Evolutionary conservation across 2,329 filamentous ascomycete species (phyloP), one percentile per base, ranked within the genome.

Genomic region (Drechslerella stenobrocha): DNA sequence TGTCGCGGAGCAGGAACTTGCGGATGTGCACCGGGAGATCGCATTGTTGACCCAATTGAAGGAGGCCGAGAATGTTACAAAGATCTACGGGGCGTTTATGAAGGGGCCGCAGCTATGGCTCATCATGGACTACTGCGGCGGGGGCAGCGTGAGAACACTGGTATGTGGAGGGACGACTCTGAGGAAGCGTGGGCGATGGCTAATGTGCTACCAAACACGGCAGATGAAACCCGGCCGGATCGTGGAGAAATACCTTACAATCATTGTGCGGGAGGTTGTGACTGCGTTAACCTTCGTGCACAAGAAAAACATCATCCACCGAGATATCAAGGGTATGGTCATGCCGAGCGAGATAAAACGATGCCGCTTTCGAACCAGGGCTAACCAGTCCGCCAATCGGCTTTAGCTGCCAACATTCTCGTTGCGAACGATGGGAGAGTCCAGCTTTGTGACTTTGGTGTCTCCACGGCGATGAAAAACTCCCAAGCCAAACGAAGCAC

Each of bases 81-180:
- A 86, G 72, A 87, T 92, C 52, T 85, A 91, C 72, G 88, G 91
- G 71, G 88, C 88, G 2, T 81, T 91, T 18, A 84, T 87, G 6
- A 84, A 92, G 34, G 87, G 87, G 40, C 85, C 87, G 72, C 84
- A 89, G 66, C 86, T 95, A 78, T 95, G 89, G 89, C 89, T 93
- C 79, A 84, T 93, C 58, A 91, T 87, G 64, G 88, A 93, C 77
- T 90, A 91, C 76, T 91, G 89, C 73, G 88, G 87, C 3, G 89
- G 89, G 69, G 89, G 89, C 48, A 93, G 89, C 75, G 86, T 95
- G 75, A 86, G 83, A 71, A 91, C 82, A 69, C 81, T 83, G 77
- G 81, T 73, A 78, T 80, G 70, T 75, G 79, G 34, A 78, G 79
- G 69, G 75, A 13, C 24, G 32, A 77, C 58, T 78, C 79, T 73